A percentile compares a stretch with the other conserved stretches of the same genome.
phyloP scores from a whole-genome alignment of 1,139 yeast species.

The Chernovozyma aurita region DNA sequence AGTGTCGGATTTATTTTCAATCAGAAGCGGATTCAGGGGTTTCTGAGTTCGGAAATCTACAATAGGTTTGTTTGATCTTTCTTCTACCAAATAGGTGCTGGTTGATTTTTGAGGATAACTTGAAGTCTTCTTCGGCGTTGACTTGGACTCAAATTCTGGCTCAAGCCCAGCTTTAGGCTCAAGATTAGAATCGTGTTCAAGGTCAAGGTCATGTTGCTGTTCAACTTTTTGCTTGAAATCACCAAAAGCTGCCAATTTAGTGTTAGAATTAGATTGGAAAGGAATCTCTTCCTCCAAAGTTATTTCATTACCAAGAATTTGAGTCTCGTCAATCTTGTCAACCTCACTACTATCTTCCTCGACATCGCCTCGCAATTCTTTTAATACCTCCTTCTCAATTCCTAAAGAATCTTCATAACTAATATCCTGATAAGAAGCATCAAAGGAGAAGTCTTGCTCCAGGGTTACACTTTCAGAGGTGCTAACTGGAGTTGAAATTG shows the following conservation, averaged over 20 bases:
- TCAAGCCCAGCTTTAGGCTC: background rate
- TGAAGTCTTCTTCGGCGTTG: background rate
- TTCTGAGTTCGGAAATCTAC: too few relatives aligned
- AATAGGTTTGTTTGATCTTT: background rate
- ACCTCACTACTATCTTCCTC: background rate
- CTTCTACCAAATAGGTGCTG: background rate
- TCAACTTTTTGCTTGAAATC: too few relatives aligned
- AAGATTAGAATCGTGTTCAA: background rate
- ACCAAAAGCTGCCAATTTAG: too few relatives aligned
- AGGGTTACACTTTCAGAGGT: slow-evolving; percentile 9
- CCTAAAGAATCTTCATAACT: slow-evolving; percentile 41
- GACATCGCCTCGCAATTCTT: slow-evolving; percentile 9
- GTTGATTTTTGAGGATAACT: background rate
- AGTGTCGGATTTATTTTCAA: background rate
- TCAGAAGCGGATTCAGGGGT: too few relatives aligned
- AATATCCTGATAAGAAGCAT: slow-evolving; percentile 36
- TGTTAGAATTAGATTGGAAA: too few relatives aligned
- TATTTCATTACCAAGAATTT: background rate
- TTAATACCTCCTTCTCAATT: slow-evolving; percentile 25
- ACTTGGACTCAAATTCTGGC: background rate
- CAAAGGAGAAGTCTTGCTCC: slow-evolving; percentile 36
- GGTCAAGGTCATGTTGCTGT: background rate
- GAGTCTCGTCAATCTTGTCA: background rate
- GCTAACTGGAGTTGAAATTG: slow-evolving; percentile 1
- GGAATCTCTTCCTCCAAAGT: background rate